Evolutionary conservation across 441 rosid species (phyloP).

Genomic region (Theobroma grandiflorum): DNA sequence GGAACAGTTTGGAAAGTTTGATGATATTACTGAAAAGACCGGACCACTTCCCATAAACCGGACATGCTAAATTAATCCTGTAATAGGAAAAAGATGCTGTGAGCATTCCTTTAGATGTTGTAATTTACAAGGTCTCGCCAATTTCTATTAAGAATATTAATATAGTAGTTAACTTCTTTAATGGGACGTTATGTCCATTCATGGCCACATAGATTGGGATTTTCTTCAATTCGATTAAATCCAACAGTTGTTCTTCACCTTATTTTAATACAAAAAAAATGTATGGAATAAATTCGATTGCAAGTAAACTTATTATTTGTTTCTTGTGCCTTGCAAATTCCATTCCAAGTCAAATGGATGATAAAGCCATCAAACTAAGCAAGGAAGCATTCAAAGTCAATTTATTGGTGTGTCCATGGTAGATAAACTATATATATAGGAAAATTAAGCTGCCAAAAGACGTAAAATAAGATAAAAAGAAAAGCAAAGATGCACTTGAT

Average conservation of each 20-base stretch:
- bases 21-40: too few relatives aligned
- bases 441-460: not conserved
- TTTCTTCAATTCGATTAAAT: too few relatives aligned
- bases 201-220: too few relatives aligned
- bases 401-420: not conserved
- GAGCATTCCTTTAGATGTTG: not conserved
- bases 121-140: not conserved
- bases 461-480: not conserved
- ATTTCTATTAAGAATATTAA: too few relatives aligned
- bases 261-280: not conserved
- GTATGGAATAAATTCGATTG: not conserved
- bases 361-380: not conserved
- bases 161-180: too few relatives aligned
- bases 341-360: conserved; percentile 1
- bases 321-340: not conserved
- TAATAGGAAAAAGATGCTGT: too few relatives aligned
- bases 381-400: conserved; percentile 2
- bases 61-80: too few relatives aligned
- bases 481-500: not conserved
- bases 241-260: not conserved
- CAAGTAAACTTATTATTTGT: not conserved
- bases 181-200: too few relatives aligned
- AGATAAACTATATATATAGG: not conserved
- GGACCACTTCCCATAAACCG: too few relatives aligned
- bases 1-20: too few relatives aligned